Evolutionary conservation across 208 protist genomes (phyloP).

Genomic region (Trichomonas tenax): DNA sequence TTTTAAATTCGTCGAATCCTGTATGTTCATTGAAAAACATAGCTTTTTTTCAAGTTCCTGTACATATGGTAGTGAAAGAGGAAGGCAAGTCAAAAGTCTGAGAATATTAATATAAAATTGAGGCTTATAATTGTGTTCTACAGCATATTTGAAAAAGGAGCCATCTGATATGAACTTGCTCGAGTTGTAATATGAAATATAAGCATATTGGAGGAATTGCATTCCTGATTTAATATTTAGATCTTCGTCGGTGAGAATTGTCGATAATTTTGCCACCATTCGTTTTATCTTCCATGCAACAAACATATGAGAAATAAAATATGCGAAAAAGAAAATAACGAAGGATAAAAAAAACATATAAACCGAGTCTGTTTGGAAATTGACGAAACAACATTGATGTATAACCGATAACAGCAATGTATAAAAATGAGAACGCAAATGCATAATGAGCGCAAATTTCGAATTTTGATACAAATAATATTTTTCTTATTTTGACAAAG

Average conservation of each 20-base stretch:
- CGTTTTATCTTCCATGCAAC: neutral
- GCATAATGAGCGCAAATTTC: neutral
- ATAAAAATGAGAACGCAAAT: neutral
- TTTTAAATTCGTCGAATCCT: neutral
- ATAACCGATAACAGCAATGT: neutral
- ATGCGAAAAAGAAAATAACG: neutral
- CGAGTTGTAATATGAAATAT: neutral
- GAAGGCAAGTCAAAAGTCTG: neutral
- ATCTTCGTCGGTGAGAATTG: neutral
- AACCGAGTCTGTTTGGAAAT: neutral
- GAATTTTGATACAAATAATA: neutral
- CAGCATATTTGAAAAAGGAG: neutral
- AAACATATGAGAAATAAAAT: neutral
- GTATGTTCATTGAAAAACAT: neutral
- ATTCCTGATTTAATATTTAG: neutral
- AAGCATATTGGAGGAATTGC: neutral
- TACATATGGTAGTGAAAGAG: neutral
- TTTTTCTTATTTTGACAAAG: neutral
- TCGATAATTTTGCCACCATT: neutral
- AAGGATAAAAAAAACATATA: neutral
- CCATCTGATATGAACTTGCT: neutral
- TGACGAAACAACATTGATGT: neutral
- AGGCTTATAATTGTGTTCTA: neutral
- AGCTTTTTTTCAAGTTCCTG: neutral
- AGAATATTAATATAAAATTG: neutral